Base-by-base conservation (phyloP, 176 grass and related monocot genomes). In the Carex littledalei region DNA sequence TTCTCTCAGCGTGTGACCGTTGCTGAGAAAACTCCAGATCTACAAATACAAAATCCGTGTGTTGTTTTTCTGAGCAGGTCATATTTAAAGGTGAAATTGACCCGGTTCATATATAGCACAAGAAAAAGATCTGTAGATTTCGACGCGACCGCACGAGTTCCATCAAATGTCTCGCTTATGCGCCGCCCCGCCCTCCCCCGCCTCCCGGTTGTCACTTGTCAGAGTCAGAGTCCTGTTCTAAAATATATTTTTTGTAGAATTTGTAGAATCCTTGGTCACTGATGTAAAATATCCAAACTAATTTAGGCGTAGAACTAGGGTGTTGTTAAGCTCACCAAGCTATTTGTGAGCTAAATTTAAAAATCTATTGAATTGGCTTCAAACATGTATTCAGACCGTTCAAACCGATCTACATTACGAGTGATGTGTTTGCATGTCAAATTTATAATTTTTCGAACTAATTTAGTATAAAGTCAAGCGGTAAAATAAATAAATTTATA, bases 101-200 rank as follows among this genome's bases (percentile, higher is more conserved):
- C 53, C 18, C 29, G 78, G 26, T 3, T n/a, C 56, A 63, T 1
- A 39, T 20, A 2, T 7, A 37, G 5, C 4, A 20, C 5, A 81
- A 5, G 11, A 22, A 21, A 20, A 11, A 3, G 62, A 57, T 3
- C 35, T 60, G 78, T 12, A 20, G 20, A 7, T 41, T n/a, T 41
- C 2, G 11, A 49, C 43, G 2, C 13, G 43, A 49, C 60, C 61
- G 80, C 60, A 82, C 60, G 80, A n/a, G 39, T 62, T 35, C 39
- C 16, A 82, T 67, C 5, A 63, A 82, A 52, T 26, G 20, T 82
- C 39, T 62, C 60, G 80, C 47, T 62, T 82, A 82, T 63, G 20
- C 86, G 84, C 70, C 73, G 88, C 83, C 74, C 35, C 41, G 6
- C 41, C 8, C 47, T 26, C 3, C 41, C 18, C 24, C 63, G 26